Percentiles rank a stretch among this genome's conserved stretches.
These are phyloP conservation scores for Sarcocystis neurona DNA, from an alignment of 169 alveolate genomes.

Conservation along the genomic window DNA sequence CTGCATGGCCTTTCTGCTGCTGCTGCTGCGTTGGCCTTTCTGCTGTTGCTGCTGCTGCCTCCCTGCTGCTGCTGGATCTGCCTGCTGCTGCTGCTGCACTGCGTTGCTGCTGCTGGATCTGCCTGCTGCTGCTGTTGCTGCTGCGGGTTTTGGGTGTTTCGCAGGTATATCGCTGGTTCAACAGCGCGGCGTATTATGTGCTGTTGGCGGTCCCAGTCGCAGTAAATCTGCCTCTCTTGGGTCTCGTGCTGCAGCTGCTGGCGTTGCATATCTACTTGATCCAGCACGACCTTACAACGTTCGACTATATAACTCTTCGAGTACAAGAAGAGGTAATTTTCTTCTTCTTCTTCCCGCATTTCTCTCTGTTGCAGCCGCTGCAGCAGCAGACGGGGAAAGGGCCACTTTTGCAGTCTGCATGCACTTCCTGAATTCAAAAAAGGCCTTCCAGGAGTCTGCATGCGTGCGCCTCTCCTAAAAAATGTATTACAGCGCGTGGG, in stretches of 20 bases:
- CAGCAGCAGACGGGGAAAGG: too few species aligned
- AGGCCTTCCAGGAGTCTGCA: too few species aligned
- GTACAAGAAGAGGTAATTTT: constrained; percentile 64
- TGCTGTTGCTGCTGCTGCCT: constrained; percentile 20
- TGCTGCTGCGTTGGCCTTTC: background rate
- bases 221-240: constrained; percentile 37
- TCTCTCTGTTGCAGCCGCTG: too few species aligned
- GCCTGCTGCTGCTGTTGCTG: background rate
- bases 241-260: constrained; percentile 53
- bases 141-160: background rate
- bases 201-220: constrained; percentile 8
- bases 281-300: constrained; percentile 56
- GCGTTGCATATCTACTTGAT: constrained; percentile 55
- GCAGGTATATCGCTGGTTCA: constrained; percentile 52
- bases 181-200: constrained; percentile 14
- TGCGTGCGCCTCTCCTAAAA: too few species aligned
- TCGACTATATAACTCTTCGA: constrained; percentile 56
- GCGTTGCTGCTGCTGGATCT: background rate
- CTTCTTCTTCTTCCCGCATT: too few species aligned
- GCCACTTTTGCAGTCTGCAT: too few species aligned
- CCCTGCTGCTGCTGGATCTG: too few species aligned
- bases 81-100: background rate
- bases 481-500: too few species aligned
- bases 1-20: background rate
- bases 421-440: too few species aligned